phyloP scores from a whole-genome alignment of 2,329 filamentous ascomycete genomes.

The Eutypella sp. region DNA sequence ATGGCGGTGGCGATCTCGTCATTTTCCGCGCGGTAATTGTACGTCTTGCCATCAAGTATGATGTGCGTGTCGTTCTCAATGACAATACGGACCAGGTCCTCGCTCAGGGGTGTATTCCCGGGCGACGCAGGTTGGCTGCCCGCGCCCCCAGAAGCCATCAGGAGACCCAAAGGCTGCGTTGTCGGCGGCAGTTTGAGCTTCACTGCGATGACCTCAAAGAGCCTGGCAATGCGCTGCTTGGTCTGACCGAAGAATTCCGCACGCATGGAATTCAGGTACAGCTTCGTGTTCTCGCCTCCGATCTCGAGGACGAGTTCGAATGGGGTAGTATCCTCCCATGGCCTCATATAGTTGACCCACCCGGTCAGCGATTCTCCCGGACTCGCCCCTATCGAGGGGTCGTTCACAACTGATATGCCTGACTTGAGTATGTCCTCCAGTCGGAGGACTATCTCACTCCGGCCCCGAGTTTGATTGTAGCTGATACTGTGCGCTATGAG shows the following conservation, averaged over 20 bases:
- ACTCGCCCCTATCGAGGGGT: conserved; percentile 30
- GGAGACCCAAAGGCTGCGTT: conserved; percentile 56
- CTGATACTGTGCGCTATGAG: conserved; percentile 72
- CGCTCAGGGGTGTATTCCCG: conserved; percentile 63
- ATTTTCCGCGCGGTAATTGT: conserved; percentile 25
- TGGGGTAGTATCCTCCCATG: conserved; percentile 72
- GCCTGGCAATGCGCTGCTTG: conserved; percentile 62
- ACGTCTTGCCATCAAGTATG: conserved; percentile 51
- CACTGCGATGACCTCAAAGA: conserved; percentile 76
- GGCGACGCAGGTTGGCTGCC: conserved; percentile 59
- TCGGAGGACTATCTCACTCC: conserved; percentile 71
- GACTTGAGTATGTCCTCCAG: conserved; percentile 87
- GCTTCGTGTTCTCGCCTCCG: conserved; percentile 55
- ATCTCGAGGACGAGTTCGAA: conserved; percentile 79
- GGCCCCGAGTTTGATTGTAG: conserved; percentile 65
- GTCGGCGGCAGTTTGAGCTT: conserved; percentile 67
- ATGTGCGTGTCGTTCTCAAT: conserved; percentile 58
- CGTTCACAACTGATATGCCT: conserved; percentile 63
- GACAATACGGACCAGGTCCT: conserved; percentile 62
- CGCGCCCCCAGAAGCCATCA: conserved; percentile 62
- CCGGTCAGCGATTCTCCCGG: conserved; percentile 28
- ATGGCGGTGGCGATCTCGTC: conserved; percentile 22
- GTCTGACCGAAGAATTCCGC: conserved; percentile 70
- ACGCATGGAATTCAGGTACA: conserved; percentile 38
- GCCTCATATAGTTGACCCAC: conserved; percentile 76